Percentiles rank a stretch among this genome's conserved stretches.
phyloP scores from a whole-genome alignment of 2,329 filamentous ascomycete genomes.

The Colletotrichum sublineola region DNA sequence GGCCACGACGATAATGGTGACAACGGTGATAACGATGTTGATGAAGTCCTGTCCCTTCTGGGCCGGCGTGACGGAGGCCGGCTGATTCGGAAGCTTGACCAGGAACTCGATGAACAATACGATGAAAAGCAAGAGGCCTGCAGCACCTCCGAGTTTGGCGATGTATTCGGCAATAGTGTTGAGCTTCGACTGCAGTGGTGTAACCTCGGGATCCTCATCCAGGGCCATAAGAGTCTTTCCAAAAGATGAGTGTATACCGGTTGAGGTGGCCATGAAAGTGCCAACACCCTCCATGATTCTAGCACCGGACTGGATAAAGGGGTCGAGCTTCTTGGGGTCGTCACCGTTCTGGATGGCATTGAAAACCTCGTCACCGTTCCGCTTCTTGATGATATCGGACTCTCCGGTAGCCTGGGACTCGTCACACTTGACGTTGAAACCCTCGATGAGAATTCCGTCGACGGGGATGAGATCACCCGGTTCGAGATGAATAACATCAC shows the following conservation, averaged over 20 bases:
- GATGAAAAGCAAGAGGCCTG: conserved; percentile 84
- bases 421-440: conserved; percentile 81
- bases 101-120: conserved; percentile 90
- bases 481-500: conserved; percentile 80
- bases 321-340: conserved; percentile 79
- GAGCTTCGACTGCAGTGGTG: conserved; percentile 81
- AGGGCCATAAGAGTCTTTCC: conserved; percentile 82
- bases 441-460: conserved; percentile 79
- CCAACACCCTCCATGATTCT: conserved; percentile 84
- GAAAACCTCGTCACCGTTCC: conserved; percentile 75
- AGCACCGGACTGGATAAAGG: conserved; percentile 87
- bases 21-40: conserved; percentile 81
- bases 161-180: conserved; percentile 83
- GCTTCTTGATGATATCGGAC: conserved; percentile 81
- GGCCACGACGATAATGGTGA: conserved; percentile 84
- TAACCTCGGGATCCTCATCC: conserved; percentile 80
- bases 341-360: conserved; percentile 76
- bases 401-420: conserved; percentile 85
- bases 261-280: conserved; percentile 80
- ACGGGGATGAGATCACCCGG: conserved; percentile 81
- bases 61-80: conserved; percentile 67
- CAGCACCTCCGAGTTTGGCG: conserved; percentile 81
- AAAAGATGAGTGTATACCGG: conserved; percentile 80
- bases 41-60: conserved; percentile 84
- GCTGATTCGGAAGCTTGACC: conserved; percentile 70